These are phyloP conservation scores for Botrytis squamosa DNA, from an alignment of 2,329 filamentous ascomycete species.

Conservation along the genomic window DNA sequence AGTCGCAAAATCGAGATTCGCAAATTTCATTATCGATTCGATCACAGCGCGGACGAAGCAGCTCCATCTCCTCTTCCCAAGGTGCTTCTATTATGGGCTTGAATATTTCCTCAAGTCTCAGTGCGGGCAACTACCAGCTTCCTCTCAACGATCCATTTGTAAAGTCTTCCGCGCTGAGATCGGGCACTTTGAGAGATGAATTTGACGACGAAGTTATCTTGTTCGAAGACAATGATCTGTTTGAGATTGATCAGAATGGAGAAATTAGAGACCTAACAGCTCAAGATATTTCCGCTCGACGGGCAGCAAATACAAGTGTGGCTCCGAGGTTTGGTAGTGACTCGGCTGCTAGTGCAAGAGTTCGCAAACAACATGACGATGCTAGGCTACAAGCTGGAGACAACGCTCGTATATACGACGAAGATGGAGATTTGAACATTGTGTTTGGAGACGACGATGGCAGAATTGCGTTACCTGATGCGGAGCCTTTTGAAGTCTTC, in stretches of 20 bases:
- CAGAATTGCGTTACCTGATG: conserved; percentile 36
- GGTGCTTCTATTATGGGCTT: conserved; percentile 41
- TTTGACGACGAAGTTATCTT: conserved; percentile 36
- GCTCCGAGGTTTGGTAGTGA: conserved; percentile 35
- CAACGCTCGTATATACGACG: conserved; percentile 13
- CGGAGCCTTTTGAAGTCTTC: conserved; percentile 32
- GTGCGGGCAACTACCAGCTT: conserved; percentile 42
- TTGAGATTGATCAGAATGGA: conserved; percentile 62
- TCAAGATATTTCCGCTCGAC: conserved; percentile 30
- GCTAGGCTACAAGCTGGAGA: conserved; percentile 36
- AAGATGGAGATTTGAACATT: conserved; percentile 36
- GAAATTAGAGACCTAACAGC: conserved; percentile 51
- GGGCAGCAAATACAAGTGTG: conserved; percentile 19
- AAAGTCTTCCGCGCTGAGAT: conserved; percentile 39
- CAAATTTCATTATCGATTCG: conserved; percentile 40
- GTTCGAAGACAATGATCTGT: conserved; percentile 42
- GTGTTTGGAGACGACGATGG: conserved; percentile 40
- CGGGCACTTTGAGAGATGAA: conserved; percentile 35
- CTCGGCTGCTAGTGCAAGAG: conserved; percentile 42
- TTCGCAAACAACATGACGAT: conserved; percentile 46
- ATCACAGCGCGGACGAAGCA: conserved; percentile 23
- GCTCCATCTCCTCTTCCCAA: conserved; percentile 28
- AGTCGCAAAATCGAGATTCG: conserved; percentile 34
- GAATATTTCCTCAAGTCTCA: conserved; percentile 48
- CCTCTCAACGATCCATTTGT: conserved; percentile 33